Evolutionary conservation across 1,284 basidiomycete genomes (phyloP).

Genomic region (Omphalotus olearius): DNA sequence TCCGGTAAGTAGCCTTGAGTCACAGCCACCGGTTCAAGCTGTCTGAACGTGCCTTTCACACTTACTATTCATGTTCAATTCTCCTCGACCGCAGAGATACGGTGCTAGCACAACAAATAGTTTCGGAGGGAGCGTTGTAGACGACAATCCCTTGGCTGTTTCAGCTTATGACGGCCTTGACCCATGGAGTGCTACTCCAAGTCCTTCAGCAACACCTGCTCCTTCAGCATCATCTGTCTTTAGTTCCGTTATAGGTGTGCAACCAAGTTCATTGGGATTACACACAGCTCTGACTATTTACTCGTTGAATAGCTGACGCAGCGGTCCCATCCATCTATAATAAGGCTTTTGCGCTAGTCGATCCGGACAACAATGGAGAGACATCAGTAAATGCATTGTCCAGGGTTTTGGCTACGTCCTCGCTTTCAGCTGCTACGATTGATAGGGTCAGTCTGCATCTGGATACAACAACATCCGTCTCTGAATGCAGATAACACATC

Average conservation of each 20-base stretch:
- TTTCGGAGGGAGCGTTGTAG: conserved; percentile 68
- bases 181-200: conserved; percentile 83
- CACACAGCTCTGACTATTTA: conserved; percentile 9
- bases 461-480: not conserved
- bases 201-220: conserved; percentile 63
- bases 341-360: conserved; percentile 67
- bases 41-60: conserved; percentile 3
- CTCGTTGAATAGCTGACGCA: conserved; percentile 52
- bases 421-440: conserved; percentile 74
- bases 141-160: conserved; percentile 69
- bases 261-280: conserved; percentile 26
- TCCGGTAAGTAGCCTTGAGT: no score
- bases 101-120: conserved; percentile 47
- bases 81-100: conserved; percentile 69
- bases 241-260: conserved; percentile 65
- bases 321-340: conserved; percentile 79
- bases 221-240: conserved; percentile 48
- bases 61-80: conserved; percentile 64
- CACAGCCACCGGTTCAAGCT: no score
- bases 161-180: conserved; percentile 81
- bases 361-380: conserved; percentile 63
- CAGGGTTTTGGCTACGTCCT: conserved; percentile 71
- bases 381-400: conserved; percentile 79
- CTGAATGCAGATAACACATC: not conserved
- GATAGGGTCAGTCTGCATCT: conserved; percentile 60